Evolutionary conservation across 768 basidiomycete species (phyloP).

Genomic region (Coprinopsis strossmayeri): DNA sequence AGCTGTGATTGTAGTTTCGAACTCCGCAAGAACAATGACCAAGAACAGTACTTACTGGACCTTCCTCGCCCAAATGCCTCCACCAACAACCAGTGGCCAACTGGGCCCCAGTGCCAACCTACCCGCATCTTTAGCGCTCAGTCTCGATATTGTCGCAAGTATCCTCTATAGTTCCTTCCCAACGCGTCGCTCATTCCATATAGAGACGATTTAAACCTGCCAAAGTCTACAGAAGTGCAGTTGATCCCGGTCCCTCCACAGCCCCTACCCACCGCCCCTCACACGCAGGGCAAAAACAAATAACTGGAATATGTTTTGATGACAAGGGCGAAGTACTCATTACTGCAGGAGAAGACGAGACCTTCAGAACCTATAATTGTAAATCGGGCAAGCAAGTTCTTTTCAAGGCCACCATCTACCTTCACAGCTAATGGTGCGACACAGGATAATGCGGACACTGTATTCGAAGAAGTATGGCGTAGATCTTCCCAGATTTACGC

Average conservation of each 20-base stretch:
- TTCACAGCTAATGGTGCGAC: slow-evolving; percentile 11
- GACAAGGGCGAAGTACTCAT: slow-evolving; percentile 83
- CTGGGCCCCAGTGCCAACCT: slow-evolving; percentile 9
- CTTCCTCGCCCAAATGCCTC: neutral
- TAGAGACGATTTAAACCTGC: slow-evolving; percentile 81
- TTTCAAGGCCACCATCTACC: slow-evolving; percentile 13
- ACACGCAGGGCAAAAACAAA: slow-evolving; percentile 54
- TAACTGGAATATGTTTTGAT: slow-evolving; percentile 88
- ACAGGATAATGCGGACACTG: slow-evolving; percentile 67
- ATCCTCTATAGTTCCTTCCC: too few relatives aligned
- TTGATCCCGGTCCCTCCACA: slow-evolving; percentile 50
- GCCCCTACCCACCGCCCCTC: slow-evolving; percentile 29
- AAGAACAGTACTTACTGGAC: neutral
- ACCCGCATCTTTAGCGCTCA: slow-evolving; percentile 26
- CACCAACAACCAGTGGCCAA: neutral
- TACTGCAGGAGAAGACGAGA: slow-evolving; percentile 89
- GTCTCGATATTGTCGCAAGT: too few relatives aligned
- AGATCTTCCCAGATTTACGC: slow-evolving; percentile 91
- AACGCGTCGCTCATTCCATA: too few relatives aligned
- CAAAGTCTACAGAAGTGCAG: slow-evolving; percentile 77
- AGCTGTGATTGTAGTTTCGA: slow-evolving; percentile 30
- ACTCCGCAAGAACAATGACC: slow-evolving; percentile 38
- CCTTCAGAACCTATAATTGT: slow-evolving; percentile 82
- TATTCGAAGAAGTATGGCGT: slow-evolving; percentile 97
- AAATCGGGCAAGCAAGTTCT: slow-evolving; percentile 88